Evolutionary conservation across 768 basidiomycete genomes (phyloP), one percentile per base, ranked within the genome.

Genomic region (Galerina sulciceps): DNA sequence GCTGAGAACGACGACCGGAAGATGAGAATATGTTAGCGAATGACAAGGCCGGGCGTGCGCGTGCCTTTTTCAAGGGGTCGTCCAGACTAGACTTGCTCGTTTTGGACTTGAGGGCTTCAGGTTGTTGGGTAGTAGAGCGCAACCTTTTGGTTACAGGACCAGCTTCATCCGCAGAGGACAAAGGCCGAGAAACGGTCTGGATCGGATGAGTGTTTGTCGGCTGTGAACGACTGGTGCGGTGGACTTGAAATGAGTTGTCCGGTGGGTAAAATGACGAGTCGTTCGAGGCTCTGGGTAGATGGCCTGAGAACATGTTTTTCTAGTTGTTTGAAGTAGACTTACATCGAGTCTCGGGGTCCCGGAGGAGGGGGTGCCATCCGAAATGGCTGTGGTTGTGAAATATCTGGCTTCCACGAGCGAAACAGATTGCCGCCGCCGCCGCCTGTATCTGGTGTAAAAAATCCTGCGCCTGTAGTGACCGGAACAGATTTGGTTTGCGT

Each of bases 11-110:
- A 84, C 86, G 87, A 86, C 84, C 83, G 76, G 85, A 84, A 78
- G 87, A 89, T 90, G 89, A 91, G 89, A 90, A 89, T 81, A 89
- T 81, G 80, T 90, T 90, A 89, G 86, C 82, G 88, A 89, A 85
- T 79, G 84, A 87, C 84, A 90, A 83, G 83, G 86, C 88, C 88
- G 87, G 87, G 86, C 87, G 89, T 82, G 85, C 86, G 87, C 89
- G 86, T 90, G 87, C 91, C 90, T 93, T 92, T 89, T 90, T 91
- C 82, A 82, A 79, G 73, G 86, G 84, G 75, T 89, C 87, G 76
- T 88, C 88, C 67, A 81, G 73, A 70, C 76, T 77, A 67, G 82
- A 73, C 80, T 89, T 91, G 69, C 78, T 81, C 63, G 82, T 73
- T 73, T 87, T 88, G 51, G 79, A 70, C 72, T 85, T 87, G 61